These are phyloP conservation scores for Backusella sp. DNA, from an alignment of 192 early-diverging fungal species.

Conservation along the genomic window DNA sequence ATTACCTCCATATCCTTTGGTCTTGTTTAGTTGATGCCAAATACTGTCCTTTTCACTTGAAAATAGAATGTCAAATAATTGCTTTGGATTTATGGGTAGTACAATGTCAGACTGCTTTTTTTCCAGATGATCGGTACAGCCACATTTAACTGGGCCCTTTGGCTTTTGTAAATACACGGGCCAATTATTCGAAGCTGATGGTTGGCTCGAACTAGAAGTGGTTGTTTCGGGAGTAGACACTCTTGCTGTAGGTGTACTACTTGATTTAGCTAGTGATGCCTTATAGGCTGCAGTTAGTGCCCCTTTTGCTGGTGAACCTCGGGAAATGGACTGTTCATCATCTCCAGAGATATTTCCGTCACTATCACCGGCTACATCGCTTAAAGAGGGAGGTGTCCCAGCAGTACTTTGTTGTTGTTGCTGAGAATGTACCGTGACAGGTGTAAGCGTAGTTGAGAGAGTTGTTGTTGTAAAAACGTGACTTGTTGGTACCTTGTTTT, in stretches of 20 bases:
- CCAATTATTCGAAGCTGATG: neutral
- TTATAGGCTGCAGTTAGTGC: slow-evolving; percentile 12
- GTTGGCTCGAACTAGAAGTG: neutral
- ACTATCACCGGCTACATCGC: neutral
- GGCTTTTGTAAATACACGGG: slow-evolving; percentile 48
- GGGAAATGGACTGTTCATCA: neutral
- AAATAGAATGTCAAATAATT: neutral
- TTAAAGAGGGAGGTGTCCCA: neutral
- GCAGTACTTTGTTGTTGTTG: neutral
- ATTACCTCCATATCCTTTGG: neutral
- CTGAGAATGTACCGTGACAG: slow-evolving; percentile 24
- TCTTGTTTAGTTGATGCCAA: slow-evolving; percentile 5
- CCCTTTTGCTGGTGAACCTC: slow-evolving; percentile 18
- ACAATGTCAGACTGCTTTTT: slow-evolving; percentile 51
- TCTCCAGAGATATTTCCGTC: neutral
- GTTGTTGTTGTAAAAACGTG: slow-evolving; percentile 19
- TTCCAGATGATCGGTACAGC: slow-evolving; percentile 72
- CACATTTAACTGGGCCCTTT: slow-evolving; percentile 47
- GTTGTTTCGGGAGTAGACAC: neutral
- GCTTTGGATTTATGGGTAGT: slow-evolving; percentile 37
- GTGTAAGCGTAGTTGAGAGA: slow-evolving; percentile 15
- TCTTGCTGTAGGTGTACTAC: neutral
- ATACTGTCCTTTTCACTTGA: neutral
- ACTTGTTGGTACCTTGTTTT: slow-evolving; percentile 10
- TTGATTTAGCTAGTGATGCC: neutral